Evolutionary conservation across 202 grass and related monocot species (phyloP).

Genomic region (Saccharum hybrid): DNA sequence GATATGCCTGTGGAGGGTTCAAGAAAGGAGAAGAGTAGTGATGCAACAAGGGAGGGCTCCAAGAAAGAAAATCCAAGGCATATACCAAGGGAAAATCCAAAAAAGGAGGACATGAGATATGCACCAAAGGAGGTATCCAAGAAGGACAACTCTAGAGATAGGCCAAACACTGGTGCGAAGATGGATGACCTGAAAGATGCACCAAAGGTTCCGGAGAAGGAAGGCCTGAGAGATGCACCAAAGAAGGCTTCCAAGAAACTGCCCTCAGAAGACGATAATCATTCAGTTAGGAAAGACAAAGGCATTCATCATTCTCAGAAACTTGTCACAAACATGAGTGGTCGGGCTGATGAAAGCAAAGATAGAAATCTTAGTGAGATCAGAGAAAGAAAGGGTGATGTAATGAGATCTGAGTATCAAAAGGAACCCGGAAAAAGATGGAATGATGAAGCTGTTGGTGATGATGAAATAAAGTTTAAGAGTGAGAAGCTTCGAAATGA

Average conservation of each 20-base stretch:
- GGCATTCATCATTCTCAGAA: slow-evolving; percentile 30
- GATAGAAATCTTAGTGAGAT: slow-evolving; percentile 43
- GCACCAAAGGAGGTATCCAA: slow-evolving; percentile 41
- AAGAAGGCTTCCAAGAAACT: slow-evolving; percentile 52
- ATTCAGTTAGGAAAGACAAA: slow-evolving; percentile 39
- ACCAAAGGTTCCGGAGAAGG: slow-evolving; percentile 45
- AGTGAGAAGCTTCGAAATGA: slow-evolving; percentile 49
- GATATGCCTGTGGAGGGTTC: slow-evolving; percentile 34
- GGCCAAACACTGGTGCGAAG: slow-evolving; percentile 36
- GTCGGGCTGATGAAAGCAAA: slow-evolving; percentile 44
- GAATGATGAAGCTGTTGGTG: slow-evolving; percentile 44
- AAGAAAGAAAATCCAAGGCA: slow-evolving; percentile 43
- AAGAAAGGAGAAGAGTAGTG: slow-evolving; percentile 47
- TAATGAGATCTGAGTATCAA: slow-evolving; percentile 45
- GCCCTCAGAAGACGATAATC: slow-evolving; percentile 17
- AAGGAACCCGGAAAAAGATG: slow-evolving; percentile 56
- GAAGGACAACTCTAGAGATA: slow-evolving; percentile 51
- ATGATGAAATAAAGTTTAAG: slow-evolving; percentile 54
- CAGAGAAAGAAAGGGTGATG: slow-evolving; percentile 47
- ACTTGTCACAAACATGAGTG: slow-evolving; percentile 28
- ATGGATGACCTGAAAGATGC: slow-evolving; percentile 43
- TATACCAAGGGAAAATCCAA: slow-evolving; percentile 25
- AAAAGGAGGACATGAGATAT: slow-evolving; percentile 43
- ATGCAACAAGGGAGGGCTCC: slow-evolving; percentile 29
- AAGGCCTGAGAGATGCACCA: slow-evolving; percentile 45